Conservation (phyloP, 148 eudicot species). For the Fagopyrum esculentum region DNA sequence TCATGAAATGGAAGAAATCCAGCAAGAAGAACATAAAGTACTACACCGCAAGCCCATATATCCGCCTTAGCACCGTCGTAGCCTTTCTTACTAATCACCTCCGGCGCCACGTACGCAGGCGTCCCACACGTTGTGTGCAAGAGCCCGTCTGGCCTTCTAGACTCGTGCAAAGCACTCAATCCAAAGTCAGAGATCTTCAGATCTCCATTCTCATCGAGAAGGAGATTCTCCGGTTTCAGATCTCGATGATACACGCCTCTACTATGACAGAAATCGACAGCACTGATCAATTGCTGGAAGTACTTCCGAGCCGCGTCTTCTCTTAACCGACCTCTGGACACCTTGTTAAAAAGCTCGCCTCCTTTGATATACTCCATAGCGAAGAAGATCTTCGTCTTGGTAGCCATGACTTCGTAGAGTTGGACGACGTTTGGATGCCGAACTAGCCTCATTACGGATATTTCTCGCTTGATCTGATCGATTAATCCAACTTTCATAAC, state of each 20-base stretch:
- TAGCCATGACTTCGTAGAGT: slow-evolving; percentile 78
- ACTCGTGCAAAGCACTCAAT: slow-evolving; percentile 53
- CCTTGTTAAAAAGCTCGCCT: slow-evolving; percentile 67
- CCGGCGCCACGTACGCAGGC: slow-evolving; percentile 86
- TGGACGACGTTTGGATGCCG: slow-evolving; percentile 66
- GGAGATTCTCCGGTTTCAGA: slow-evolving; percentile 74
- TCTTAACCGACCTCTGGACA: slow-evolving; percentile 51
- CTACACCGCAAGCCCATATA: slow-evolving; percentile 83
- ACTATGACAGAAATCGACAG: slow-evolving; percentile 86
- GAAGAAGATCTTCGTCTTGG: slow-evolving; percentile 69
- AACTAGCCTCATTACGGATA: slow-evolving; percentile 68
- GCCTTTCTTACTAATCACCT: slow-evolving; percentile 56
- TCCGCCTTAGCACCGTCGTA: slow-evolving; percentile 80
- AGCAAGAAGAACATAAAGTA: slow-evolving; percentile 59
- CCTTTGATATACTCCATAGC: slow-evolving; percentile 73
- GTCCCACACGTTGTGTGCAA: slow-evolving; percentile 90
- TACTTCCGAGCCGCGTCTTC: slow-evolving; percentile 55
- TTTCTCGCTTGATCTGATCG: slow-evolving; percentile 68
- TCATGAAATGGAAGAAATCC: slow-evolving; percentile 62
- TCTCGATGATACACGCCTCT: slow-evolving; percentile 83
- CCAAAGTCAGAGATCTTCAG: slow-evolving; percentile 78
- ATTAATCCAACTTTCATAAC: slow-evolving; percentile 47
- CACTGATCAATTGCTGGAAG: slow-evolving; percentile 65
- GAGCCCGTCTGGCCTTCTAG: slow-evolving; percentile 57
- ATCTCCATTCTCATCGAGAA: slow-evolving; percentile 53